Conservation (phyloP, 495 filamentous ascomycete genomes). For the Ramalina intermedia region DNA sequence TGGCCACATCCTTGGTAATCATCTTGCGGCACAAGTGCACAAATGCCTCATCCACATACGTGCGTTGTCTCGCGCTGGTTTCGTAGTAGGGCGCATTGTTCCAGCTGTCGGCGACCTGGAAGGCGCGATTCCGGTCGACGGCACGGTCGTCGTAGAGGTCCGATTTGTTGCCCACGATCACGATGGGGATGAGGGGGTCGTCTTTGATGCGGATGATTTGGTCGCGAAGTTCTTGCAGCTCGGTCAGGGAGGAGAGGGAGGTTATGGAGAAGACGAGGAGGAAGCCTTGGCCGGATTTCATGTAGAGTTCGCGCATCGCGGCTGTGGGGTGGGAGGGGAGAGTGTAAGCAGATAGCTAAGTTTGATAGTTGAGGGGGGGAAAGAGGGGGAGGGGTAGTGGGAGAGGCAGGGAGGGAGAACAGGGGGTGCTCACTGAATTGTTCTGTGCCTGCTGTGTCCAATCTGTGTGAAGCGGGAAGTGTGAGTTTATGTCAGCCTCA, state of each 20-base stretch:
- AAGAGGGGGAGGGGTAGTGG: slow-evolving; percentile 2
- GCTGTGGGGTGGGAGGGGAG: slow-evolving; percentile 8
- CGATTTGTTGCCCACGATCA: slow-evolving; percentile 95
- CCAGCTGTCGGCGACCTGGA: slow-evolving; percentile 79
- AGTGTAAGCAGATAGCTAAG: background rate
- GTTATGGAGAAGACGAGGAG: slow-evolving; percentile 96
- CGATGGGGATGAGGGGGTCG: slow-evolving; percentile 78
- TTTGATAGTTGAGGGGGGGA: no score
- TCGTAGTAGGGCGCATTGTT: slow-evolving; percentile 89
- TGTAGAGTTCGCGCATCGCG: slow-evolving; percentile 66
- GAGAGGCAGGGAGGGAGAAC: background rate
- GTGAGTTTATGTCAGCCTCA: background rate
- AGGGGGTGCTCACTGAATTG: slow-evolving; percentile 51
- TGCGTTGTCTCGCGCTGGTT: slow-evolving; percentile 66
- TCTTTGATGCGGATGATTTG: slow-evolving; percentile 97
- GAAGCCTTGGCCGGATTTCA: slow-evolving; percentile 94
- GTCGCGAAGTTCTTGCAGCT: slow-evolving; percentile 78
- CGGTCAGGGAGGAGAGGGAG: slow-evolving; percentile 67
- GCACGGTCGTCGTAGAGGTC: slow-evolving; percentile 86
- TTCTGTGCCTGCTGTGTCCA: slow-evolving; percentile 95
- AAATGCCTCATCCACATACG: slow-evolving; percentile 94
- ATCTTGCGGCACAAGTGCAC: slow-evolving; percentile 87
- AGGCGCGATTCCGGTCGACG: slow-evolving; percentile 70
- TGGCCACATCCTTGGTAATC: slow-evolving; percentile 53
- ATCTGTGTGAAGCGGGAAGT: slow-evolving; percentile 28